Percentiles rank a stretch among this genome's conserved stretches.
These are phyloP conservation scores for Blechomonas ayalai DNA, from an alignment of 208 protist genomes.

Conservation along the genomic window DNA sequence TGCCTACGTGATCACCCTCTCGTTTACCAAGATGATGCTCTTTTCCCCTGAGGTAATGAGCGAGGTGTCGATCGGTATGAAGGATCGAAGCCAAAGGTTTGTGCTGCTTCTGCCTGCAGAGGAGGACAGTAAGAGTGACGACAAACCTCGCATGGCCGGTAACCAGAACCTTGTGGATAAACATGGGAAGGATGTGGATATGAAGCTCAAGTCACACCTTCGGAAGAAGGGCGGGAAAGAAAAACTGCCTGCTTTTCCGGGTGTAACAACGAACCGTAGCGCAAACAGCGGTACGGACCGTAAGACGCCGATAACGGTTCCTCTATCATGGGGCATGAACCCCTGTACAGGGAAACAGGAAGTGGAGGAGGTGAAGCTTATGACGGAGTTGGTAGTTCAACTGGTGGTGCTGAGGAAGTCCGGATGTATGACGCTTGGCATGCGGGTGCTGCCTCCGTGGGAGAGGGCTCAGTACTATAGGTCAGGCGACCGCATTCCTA, in stretches of 20 bases:
- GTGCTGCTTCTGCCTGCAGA: slow-evolving; percentile 6
- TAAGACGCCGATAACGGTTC: not conserved
- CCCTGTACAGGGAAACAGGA: slow-evolving; percentile 21
- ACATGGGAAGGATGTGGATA: slow-evolving; percentile 7
- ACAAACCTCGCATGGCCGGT: not conserved
- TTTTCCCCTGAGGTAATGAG: slow-evolving; percentile 39
- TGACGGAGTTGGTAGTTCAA: slow-evolving; percentile 29
- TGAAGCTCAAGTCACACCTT: slow-evolving; percentile 14
- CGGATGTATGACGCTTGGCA: slow-evolving; percentile 32
- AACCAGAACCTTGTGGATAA: no score
- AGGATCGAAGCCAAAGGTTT: slow-evolving; percentile 41
- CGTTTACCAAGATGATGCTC: slow-evolving; percentile 18
- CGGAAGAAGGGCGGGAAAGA: slow-evolving; percentile 23
- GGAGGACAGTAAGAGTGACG: slow-evolving; percentile 3
- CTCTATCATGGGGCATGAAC: slow-evolving; percentile 15
- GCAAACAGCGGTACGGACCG: not conserved
- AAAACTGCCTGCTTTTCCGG: slow-evolving; percentile 3
- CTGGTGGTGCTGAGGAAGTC: slow-evolving; percentile 23
- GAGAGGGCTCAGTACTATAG: slow-evolving; percentile 15
- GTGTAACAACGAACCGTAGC: not conserved
- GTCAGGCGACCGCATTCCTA: not conserved
- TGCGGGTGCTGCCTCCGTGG: slow-evolving; percentile 69
- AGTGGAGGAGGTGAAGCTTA: slow-evolving; percentile 31
- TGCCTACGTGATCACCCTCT: slow-evolving; percentile 14
- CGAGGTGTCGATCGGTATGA: slow-evolving; percentile 38